phyloP scores from a whole-genome alignment of 768 basidiomycete genomes.

The Obba rivulosa region DNA sequence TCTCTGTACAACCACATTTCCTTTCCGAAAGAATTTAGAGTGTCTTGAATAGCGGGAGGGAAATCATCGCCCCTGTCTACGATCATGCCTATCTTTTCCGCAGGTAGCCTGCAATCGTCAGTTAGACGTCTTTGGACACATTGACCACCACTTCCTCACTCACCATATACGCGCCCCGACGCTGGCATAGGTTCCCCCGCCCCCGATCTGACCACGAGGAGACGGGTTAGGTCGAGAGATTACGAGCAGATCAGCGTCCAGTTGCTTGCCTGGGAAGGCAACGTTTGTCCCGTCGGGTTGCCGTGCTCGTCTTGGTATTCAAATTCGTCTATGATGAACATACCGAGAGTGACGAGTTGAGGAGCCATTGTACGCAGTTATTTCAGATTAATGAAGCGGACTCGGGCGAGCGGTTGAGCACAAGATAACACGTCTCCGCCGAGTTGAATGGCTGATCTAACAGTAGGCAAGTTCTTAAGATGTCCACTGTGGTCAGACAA shows the following conservation, averaged over 20 bases:
- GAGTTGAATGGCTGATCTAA: too few species aligned
- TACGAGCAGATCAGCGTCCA: background rate
- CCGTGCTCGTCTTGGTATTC: slow-evolving; percentile 55
- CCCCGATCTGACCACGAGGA: slow-evolving; percentile 66
- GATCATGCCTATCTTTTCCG: slow-evolving; percentile 71
- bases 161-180: slow-evolving; percentile 84
- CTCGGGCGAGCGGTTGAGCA: too few species aligned
- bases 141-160: background rate
- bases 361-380: background rate
- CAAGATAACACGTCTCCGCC: too few species aligned
- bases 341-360: slow-evolving; percentile 62
- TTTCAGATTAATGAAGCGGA: too few species aligned
- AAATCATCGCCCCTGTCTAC: slow-evolving; percentile 81
- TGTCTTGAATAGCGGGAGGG: slow-evolving; percentile 47
- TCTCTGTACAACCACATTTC: slow-evolving; percentile 79
- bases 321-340: slow-evolving; percentile 90
- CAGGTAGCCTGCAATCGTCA: slow-evolving; percentile 48
- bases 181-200: slow-evolving; percentile 79
- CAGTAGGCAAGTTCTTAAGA: too few species aligned
- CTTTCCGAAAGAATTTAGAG: slow-evolving; percentile 55
- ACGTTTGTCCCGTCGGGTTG: slow-evolving; percentile 37
- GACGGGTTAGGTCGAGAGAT: background rate
- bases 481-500: too few species aligned
- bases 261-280: slow-evolving; percentile 45
- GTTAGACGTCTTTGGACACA: background rate